Base-by-base conservation (phyloP, 225 moss, liverwort and hornwort species). In the Polytrichum formosum region DNA sequence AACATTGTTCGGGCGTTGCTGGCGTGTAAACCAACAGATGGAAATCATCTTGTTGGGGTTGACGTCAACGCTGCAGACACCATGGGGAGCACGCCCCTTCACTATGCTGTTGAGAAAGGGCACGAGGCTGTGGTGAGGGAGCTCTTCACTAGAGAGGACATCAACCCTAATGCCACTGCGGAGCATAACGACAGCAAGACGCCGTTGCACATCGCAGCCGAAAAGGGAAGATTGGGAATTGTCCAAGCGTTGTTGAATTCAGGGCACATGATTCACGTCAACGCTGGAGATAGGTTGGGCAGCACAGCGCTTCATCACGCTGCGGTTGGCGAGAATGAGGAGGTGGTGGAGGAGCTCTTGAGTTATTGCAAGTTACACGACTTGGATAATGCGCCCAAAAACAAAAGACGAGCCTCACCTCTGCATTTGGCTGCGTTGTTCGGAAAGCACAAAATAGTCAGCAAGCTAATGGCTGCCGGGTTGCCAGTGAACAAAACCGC, bases 41-140 rank as follows among this genome's bases (percentile, higher is more conserved):
- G 13, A 46, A 46, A 46, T 46, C 46, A 0, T 26, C 26, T 26
- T 46, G 4, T 3, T 46, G 16, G 13, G 46, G 16, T 46, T 46
- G 13, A 73, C 19, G 56, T 73, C 19, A 73, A 73, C 55, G 17
- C 55, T 20, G 66, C 56, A 30, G 73, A 73, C 65, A 73, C 56
- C 28, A 73, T 73, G 20, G 64, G 54, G 10, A 65, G 58, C n/a
- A 73, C 26, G 5, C 64, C 73, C 0, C 65, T 73, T 13, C 73
- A 73, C 17, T 56, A 59, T 13, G 73, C 73, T 30, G 29, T 56
- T 1, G 73, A 73, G 4, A 26, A 46, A 7, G 53, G 64, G 54
- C 72, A 30, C 2, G 53, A 72, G 66, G 2, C 0, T 13, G 46
- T 46, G 46, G 46, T 46, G 16, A 13, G 46, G 16, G 10, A 13